Percentiles rank a stretch among this genome's conserved stretches.
phyloP scores from a whole-genome alignment of 768 basidiomycete species.

The Leccinum variicolor region DNA sequence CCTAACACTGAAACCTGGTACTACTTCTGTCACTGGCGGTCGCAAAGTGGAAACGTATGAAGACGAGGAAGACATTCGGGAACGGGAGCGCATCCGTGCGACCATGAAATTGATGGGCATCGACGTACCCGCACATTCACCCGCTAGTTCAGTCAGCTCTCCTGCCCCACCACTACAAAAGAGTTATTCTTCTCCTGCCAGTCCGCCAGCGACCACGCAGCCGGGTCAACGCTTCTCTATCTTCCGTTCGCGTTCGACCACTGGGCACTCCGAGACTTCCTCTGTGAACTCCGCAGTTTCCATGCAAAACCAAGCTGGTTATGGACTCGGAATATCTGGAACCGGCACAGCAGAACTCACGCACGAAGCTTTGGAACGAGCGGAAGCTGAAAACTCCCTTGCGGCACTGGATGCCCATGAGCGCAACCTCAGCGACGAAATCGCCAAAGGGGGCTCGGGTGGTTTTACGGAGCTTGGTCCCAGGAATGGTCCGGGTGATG shows the following conservation, averaged over 20 bases:
- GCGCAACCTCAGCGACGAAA: constrained; percentile 63
- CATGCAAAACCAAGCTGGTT: constrained; percentile 31
- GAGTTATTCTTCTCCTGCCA: constrained; percentile 37
- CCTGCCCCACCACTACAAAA: constrained; percentile 38
- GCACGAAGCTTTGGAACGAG: constrained; percentile 73
- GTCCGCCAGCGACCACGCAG: constrained; percentile 23
- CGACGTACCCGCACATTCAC: constrained; percentile 53
- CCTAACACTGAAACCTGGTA: constrained; percentile 68
- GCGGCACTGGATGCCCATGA: constrained; percentile 82
- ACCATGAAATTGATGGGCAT: constrained; percentile 97
- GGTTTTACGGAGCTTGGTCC: constrained; percentile 78
- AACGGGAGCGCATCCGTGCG: constrained; percentile 83
- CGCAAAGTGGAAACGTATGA: constrained; percentile 84
- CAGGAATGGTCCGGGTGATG: constrained; percentile 41
- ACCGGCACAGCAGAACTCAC: constrained; percentile 48
- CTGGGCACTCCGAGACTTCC: constrained; percentile 42
- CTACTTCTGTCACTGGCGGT: constrained; percentile 52
- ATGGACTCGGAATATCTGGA: constrained; percentile 29
- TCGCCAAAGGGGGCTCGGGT: constrained; percentile 67
- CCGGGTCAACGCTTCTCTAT: constrained; percentile 62
- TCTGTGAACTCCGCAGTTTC: constrained; percentile 46
- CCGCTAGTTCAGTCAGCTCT: constrained; percentile 22
- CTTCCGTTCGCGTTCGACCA: constrained; percentile 54
- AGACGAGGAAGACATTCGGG: constrained; percentile 88
- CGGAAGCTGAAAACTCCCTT: constrained; percentile 71